Percentiles rank a stretch among this genome's conserved stretches.
phyloP scores from a whole-genome alignment of 805 yeast genomes.

The Yarrowia deformans region DNA sequence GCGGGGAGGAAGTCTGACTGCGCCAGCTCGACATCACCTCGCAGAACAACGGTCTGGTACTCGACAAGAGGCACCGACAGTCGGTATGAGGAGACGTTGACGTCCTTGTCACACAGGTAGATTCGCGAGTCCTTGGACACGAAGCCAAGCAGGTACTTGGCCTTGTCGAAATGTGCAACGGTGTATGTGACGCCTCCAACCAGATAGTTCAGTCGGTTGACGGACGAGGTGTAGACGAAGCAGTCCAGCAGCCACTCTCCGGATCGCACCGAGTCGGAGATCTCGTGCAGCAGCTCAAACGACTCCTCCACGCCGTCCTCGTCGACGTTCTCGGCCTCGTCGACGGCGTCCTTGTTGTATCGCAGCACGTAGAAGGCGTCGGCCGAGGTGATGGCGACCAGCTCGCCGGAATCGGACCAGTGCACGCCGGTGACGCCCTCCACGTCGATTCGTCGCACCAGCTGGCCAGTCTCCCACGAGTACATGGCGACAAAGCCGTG shows the following conservation, averaged over 20 bases:
- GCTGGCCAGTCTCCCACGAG: slow-evolving; percentile 89
- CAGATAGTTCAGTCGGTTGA: slow-evolving; percentile 88
- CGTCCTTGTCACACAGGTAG: slow-evolving; percentile 89
- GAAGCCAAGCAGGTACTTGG: slow-evolving; percentile 86
- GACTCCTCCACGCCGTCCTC: slow-evolving; percentile 91
- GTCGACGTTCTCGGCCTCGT: slow-evolving; percentile 59
- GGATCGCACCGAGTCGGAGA: slow-evolving; percentile 79
- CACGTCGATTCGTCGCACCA: slow-evolving; percentile 89
- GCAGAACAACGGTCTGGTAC: slow-evolving; percentile 92
- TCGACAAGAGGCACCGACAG: slow-evolving; percentile 87
- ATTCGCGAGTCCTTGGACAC: slow-evolving; percentile 88
- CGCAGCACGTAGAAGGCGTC: slow-evolving; percentile 81
- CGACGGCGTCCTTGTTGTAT: slow-evolving; percentile 68
- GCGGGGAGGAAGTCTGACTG: slow-evolving; percentile 61
- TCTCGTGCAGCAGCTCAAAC: slow-evolving; percentile 83
- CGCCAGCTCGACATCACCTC: slow-evolving; percentile 92
- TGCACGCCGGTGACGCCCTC: slow-evolving; percentile 75
- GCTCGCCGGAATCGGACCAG: slow-evolving; percentile 95
- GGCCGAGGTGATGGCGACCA: slow-evolving; percentile 73
- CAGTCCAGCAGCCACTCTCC: slow-evolving; percentile 99
- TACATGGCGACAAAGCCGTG: slow-evolving; percentile 86
- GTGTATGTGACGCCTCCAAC: slow-evolving; percentile 95
- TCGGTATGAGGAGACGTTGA: slow-evolving; percentile 79
- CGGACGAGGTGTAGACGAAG: slow-evolving; percentile 83
- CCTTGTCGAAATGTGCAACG: slow-evolving; percentile 89